Conservation (phyloP, 2,329 filamentous ascomycete species). For the Calonectria crousiana region DNA sequence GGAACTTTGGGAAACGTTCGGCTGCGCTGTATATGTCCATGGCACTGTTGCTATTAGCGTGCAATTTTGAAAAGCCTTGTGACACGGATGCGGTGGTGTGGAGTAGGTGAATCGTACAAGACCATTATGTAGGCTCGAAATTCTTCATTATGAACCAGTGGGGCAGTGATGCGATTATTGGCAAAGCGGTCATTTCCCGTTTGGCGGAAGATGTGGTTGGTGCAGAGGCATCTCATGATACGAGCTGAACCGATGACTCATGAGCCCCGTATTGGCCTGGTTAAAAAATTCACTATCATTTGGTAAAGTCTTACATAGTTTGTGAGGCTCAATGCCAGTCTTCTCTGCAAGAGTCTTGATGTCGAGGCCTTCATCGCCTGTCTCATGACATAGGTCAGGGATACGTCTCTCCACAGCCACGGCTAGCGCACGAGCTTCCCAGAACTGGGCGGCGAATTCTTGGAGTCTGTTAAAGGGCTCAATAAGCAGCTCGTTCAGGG, state of each 20-base stretch:
- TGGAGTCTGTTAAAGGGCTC: neutral
- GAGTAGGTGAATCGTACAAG: neutral
- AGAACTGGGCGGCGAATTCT: neutral
- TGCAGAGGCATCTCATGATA: neutral
- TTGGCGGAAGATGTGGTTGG: neutral
- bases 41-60: neutral
- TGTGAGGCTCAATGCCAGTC: neutral
- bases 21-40: neutral
- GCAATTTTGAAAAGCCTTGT: no score
- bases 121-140: neutral
- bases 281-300: no score
- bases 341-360: neutral
- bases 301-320: neutral
- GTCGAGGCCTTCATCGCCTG: neutral
- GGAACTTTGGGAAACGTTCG: neutral
- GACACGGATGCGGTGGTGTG: no score
- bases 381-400: neutral
- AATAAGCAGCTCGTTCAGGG: neutral
- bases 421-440: neutral
- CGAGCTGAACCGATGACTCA: neutral
- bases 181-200: neutral
- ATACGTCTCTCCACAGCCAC: neutral
- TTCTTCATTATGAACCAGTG: neutral
- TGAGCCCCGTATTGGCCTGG: neutral
- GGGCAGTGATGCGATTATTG: neutral